These are phyloP conservation scores for Fraxinus sp. DNA, from an alignment of 305 asterid genomes.

Conservation along the genomic window DNA sequence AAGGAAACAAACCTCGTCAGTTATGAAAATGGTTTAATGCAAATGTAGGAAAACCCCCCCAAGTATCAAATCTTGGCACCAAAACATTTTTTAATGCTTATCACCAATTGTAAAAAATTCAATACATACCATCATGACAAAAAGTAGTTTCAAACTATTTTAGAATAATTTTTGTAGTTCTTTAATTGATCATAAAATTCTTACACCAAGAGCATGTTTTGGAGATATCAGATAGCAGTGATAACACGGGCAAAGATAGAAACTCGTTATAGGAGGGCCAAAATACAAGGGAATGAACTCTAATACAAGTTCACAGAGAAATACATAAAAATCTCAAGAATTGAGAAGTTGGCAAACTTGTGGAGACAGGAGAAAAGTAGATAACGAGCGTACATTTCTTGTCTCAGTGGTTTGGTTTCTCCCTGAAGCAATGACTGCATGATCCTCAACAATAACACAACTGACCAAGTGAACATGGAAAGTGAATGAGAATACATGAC, in stretches of 20 bases:
- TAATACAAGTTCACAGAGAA: neutral
- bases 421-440: slow-evolving; percentile 67
- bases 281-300: neutral
- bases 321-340: neutral
- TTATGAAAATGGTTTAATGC: neutral
- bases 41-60: neutral
- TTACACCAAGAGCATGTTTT: neutral
- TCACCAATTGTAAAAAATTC: neutral
- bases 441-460: slow-evolving; percentile 67
- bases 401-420: slow-evolving; percentile 77
- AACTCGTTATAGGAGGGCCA: neutral
- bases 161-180: neutral
- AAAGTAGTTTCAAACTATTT: neutral
- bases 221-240: neutral
- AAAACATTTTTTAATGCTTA: neutral
- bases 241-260: neutral
- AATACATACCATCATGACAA: neutral
- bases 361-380: slow-evolving; percentile 11
- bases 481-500: slow-evolving; percentile 22
- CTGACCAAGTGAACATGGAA: slow-evolving; percentile 30
- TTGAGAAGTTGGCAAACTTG: neutral
- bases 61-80: neutral
- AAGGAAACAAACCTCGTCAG: neutral
- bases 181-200: neutral
- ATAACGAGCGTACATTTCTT: slow-evolving; percentile 49